These are phyloP conservation scores for Neurospora crassa DNA, from an alignment of 2,329 filamentous ascomycete genomes.

Conservation along the genomic window DNA sequence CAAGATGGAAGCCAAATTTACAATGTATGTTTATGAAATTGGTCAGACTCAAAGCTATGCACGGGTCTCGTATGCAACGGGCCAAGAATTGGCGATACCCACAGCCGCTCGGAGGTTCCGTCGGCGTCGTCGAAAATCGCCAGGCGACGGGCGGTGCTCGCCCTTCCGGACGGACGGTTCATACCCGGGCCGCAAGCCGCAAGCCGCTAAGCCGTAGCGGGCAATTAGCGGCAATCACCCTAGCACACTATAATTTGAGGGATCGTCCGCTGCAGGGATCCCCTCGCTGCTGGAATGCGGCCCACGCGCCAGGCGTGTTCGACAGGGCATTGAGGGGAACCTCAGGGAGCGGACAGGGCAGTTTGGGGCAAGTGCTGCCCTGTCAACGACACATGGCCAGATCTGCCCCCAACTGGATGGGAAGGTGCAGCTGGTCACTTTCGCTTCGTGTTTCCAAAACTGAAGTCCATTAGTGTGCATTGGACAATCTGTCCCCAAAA, in stretches of 20 bases:
- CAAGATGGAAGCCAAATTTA: not conserved
- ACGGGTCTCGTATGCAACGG: not conserved
- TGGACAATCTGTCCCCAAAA: constrained; percentile 20
- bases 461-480: constrained; percentile 1
- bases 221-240: not conserved
- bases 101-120: not conserved
- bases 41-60: not conserved
- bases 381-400: constrained; percentile 19
- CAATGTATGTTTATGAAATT: not conserved
- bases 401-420: constrained; percentile 8
- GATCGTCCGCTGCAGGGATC: not conserved
- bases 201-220: not conserved
- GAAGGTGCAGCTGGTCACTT: not conserved
- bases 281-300: not conserved
- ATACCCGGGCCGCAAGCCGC: not conserved
- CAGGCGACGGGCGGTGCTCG: not conserved
- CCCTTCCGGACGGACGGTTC: not conserved
- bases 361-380: constrained; percentile 1
- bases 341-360: not conserved
- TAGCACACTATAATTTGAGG: not conserved
- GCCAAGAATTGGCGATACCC: not conserved
- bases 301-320: not conserved
- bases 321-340: not conserved
- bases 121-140: not conserved
- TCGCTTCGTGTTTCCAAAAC: not conserved